These are phyloP conservation scores for Ascodesmis nigricans DNA, from an alignment of 495 filamentous ascomycete species.

Conservation along the genomic window DNA sequence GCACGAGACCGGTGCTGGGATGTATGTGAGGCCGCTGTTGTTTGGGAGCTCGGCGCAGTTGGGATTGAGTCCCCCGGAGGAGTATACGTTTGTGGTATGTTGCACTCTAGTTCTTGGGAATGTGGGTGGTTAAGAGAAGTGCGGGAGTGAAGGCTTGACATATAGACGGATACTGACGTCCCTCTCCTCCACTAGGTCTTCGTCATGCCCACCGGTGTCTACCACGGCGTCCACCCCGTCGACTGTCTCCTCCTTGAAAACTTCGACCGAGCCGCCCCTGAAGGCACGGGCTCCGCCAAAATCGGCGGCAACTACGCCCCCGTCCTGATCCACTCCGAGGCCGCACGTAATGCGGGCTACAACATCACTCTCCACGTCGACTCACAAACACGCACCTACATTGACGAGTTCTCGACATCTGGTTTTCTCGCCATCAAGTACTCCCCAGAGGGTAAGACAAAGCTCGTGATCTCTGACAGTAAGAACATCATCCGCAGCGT, in stretches of 20 bases:
- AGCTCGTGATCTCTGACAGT: constrained; percentile 57
- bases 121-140: neutral
- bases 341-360: constrained; percentile 46
- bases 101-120: neutral
- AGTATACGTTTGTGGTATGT: constrained; percentile 59
- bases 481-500: constrained; percentile 65
- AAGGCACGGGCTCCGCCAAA: constrained; percentile 53
- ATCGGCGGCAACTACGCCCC: constrained; percentile 67
- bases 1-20: constrained; percentile 55
- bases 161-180: neutral
- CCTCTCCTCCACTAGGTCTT: constrained; percentile 23
- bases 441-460: constrained; percentile 38
- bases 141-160: neutral
- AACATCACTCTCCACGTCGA: constrained; percentile 79
- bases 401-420: constrained; percentile 79
- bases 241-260: constrained; percentile 56
- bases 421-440: constrained; percentile 59
- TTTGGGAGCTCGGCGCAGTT: constrained; percentile 67
- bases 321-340: constrained; percentile 58
- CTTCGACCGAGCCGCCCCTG: constrained; percentile 53
- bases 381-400: constrained; percentile 49
- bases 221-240: constrained; percentile 66
- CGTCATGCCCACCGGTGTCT: constrained; percentile 69
- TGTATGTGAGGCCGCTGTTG: constrained; percentile 76
- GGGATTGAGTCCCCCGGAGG: constrained; percentile 60